These are phyloP conservation scores for Akanthomyces muscarius DNA, from an alignment of 2,329 filamentous ascomycete species.

Conservation along the genomic window DNA sequence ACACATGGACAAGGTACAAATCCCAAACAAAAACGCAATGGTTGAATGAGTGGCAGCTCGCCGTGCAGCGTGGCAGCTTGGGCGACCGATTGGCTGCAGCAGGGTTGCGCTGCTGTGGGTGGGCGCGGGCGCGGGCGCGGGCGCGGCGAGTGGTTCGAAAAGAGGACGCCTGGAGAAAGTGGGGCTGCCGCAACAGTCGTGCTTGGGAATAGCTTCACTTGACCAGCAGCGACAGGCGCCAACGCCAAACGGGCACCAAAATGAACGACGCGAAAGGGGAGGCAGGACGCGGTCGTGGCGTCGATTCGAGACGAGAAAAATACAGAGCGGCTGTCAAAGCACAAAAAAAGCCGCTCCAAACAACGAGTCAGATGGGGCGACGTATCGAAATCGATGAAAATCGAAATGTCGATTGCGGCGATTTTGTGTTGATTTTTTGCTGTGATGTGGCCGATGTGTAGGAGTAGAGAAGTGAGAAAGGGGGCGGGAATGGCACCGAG, in stretches of 20 bases:
- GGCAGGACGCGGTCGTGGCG: constrained; percentile 22
- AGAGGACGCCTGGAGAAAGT: constrained; percentile 19
- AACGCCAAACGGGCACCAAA: constrained; percentile 5
- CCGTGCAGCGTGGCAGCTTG: background rate
- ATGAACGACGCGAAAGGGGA: constrained; percentile 22
- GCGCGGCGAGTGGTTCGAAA: constrained; percentile 17
- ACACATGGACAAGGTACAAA: background rate
- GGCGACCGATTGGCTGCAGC: background rate
- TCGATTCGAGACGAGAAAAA: constrained; percentile 24
- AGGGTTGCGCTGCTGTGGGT: constrained; percentile 8
- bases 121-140: background rate
- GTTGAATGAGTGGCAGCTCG: background rate
- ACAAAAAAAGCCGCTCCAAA: constrained; percentile 33
- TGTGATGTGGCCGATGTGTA: constrained; percentile 28
- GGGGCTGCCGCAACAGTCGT: constrained; percentile 18
- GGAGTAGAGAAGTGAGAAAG: constrained; percentile 23
- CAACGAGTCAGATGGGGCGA: constrained; percentile 33
- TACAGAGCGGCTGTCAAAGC: constrained; percentile 29
- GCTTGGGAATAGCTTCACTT: constrained; percentile 41
- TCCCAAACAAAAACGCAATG: background rate
- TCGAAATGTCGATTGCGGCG: constrained; percentile 29
- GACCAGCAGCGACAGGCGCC: constrained; percentile 18
- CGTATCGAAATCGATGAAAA: constrained; percentile 40
- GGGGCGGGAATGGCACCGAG: constrained; percentile 12
- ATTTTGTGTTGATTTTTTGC: constrained; percentile 28